These are phyloP conservation scores for Xylaria intraflava DNA, from an alignment of 495 filamentous ascomycete genomes.

Conservation along the genomic window DNA sequence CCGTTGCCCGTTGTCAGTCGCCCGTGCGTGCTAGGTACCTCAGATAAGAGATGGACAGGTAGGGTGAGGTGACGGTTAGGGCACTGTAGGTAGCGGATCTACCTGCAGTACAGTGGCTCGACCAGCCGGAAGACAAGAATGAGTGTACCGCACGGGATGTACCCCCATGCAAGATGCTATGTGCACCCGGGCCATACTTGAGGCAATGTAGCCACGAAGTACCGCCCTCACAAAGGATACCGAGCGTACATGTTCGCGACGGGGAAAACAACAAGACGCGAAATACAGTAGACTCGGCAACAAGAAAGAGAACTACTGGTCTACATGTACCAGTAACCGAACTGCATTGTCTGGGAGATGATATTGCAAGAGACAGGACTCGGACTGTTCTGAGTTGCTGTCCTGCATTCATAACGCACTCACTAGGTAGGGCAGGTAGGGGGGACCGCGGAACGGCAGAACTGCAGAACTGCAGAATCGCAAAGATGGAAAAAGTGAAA, in stretches of 20 bases:
- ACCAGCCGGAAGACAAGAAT: neutral
- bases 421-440: neutral
- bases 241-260: neutral
- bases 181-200: slow-evolving; percentile 1
- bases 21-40: slow-evolving; percentile 4
- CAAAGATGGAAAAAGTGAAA: neutral
- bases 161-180: slow-evolving; percentile 3
- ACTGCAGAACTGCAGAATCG: neutral
- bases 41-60: neutral
- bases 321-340: slow-evolving; percentile 10
- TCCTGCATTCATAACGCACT: neutral
- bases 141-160: neutral
- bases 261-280: neutral
- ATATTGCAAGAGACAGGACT: neutral
- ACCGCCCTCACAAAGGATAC: neutral
- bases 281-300: neutral
- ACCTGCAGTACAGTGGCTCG: neutral
- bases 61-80: neutral
- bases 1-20: slow-evolving; percentile 6
- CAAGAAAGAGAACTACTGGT: slow-evolving; percentile 1
- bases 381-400: neutral
- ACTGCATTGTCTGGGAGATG: neutral
- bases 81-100: neutral
- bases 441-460: no score
- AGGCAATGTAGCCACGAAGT: neutral